These are phyloP conservation scores for Aethionema arabicum DNA, from an alignment of 345 rosid genomes.

Conservation along the genomic window DNA sequence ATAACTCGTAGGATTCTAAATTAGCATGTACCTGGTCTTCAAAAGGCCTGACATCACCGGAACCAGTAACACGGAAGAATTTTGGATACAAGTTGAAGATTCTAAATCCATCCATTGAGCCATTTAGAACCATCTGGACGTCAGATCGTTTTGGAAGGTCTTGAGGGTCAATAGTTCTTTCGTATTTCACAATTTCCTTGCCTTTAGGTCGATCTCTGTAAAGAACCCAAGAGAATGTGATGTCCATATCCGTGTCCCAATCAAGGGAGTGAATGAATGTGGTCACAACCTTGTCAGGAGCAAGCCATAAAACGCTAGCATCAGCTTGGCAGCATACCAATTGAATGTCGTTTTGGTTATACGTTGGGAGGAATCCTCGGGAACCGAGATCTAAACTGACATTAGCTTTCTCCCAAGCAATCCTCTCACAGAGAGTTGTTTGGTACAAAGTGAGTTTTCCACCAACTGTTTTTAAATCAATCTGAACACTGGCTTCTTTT, in stretches of 20 bases:
- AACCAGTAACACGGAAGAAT: constrained; percentile 87
- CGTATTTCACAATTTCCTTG: constrained; percentile 82
- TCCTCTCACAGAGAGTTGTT: constrained; percentile 85
- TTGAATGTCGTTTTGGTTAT: constrained; percentile 82
- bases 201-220: constrained; percentile 91
- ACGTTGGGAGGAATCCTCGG: constrained; percentile 63
- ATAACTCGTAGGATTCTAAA: too few species aligned
- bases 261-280: constrained; percentile 76
- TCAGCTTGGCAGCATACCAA: constrained; percentile 94
- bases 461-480: constrained; percentile 71
- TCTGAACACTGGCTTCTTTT: constrained; percentile 81
- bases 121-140: constrained; percentile 81
- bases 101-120: constrained; percentile 74
- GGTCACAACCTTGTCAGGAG: constrained; percentile 68
- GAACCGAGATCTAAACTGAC: constrained; percentile 62
- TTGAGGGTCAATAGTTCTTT: constrained; percentile 45
- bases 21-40: constrained; percentile 67
- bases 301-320: constrained; percentile 83
- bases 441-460: constrained; percentile 86
- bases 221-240: constrained; percentile 73
- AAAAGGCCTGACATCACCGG: constrained; percentile 89
- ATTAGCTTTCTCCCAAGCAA: constrained; percentile 63
- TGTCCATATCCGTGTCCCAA: constrained; percentile 67
- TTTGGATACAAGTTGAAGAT: constrained; percentile 76
- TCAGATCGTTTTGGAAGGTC: constrained; percentile 78